Conservation (phyloP, 202 grass and related monocot species). For the Thinopyrum obtusiflorum region DNA sequence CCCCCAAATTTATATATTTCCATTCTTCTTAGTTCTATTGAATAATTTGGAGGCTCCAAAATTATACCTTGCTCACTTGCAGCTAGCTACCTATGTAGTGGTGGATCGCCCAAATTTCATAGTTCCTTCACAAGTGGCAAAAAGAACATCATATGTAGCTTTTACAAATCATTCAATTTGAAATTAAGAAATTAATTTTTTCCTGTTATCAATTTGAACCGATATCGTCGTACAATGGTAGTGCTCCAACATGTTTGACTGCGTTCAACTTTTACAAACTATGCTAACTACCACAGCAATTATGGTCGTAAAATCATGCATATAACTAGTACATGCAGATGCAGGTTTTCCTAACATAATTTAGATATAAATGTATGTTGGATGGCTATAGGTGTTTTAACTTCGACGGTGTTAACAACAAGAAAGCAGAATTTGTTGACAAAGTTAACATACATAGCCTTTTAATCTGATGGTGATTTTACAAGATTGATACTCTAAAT, state of each 20-base stretch:
- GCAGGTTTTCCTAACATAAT: background rate
- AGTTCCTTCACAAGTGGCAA: background rate
- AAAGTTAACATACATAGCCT: slow-evolving; percentile 8
- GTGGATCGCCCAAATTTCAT: background rate
- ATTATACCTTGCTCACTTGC: background rate
- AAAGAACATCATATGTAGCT: background rate
- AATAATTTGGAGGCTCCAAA: background rate
- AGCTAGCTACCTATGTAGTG: background rate
- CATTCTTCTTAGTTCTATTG: background rate
- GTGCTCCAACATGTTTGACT: background rate
- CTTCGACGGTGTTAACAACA: background rate
- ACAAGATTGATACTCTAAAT: background rate
- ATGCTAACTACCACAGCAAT: background rate
- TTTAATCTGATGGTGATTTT: background rate
- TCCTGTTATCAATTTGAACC: background rate
- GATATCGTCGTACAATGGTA: background rate
- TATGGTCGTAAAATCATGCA: background rate
- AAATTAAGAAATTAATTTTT: background rate
- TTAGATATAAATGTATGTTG: background rate
- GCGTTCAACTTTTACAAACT: background rate
- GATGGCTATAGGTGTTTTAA: background rate
- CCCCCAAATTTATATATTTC: background rate
- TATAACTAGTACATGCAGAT: background rate
- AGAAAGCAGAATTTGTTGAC: slow-evolving; percentile 17
- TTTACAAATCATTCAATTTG: background rate